Evolutionary conservation across 768 basidiomycete species (phyloP), one percentile per base, ranked within the genome.

Genomic region (Amanita subjunquillea): DNA sequence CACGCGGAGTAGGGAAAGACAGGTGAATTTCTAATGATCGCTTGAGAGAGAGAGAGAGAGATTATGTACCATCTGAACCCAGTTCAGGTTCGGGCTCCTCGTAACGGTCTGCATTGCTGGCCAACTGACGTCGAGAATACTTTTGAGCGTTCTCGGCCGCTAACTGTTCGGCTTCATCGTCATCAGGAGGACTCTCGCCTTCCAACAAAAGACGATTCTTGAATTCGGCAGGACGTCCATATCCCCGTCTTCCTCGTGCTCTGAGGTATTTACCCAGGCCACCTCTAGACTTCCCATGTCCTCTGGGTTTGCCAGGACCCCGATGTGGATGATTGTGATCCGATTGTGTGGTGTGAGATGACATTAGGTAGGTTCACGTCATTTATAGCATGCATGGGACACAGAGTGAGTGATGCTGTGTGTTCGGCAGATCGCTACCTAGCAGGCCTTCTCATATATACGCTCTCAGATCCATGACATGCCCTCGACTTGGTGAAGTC

Each of bases 231-330:
- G 81, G 80, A 36, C 83, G 80, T 1, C 84, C 82, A 8, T 54
- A 57, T 0, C 82, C 75, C 25, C 76, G 69, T 40, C 83, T 68
- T 3, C 87, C 87, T 3, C 82, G 68, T 9, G 87, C 83, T 25
- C 86, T 79, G 17, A 88, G 72, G 60, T 83, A 85, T 66, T 88
- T 89, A 0, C 86, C 86, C 3, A 80, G 67, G 2, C 85, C 84
- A 1, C 86, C 85, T 49, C 84, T 74, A 48, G 81, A 78, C 59
- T 74, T 77, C 23, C 78, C 74, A 53, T 79, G 66, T 0, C 79
- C 79, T 52, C 77, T 59, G 27, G 3, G 3, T 30, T 47, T 50
- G 3, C 9, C 37, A n/a, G 15, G 20, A 41, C 4, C 41, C 20
- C 15, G 13, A 25, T 44, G 27, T 27, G 15, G 27, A 9, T 27